Base-by-base conservation (phyloP, 2,329 filamentous ascomycete species). In the Penicillium sp. region DNA sequence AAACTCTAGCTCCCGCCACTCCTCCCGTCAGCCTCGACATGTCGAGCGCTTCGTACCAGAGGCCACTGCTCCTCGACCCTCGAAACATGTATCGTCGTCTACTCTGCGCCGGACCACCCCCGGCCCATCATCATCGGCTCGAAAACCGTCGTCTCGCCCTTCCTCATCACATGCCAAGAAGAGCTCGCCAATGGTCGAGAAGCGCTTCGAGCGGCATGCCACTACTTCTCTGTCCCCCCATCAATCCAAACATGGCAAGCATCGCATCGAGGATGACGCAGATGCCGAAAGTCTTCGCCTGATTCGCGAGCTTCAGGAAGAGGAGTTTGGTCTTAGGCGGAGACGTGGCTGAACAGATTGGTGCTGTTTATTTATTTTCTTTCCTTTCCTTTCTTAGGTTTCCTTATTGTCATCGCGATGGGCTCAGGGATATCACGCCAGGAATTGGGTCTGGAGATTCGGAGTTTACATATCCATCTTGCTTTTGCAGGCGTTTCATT, bases 261-360 rank as follows among this genome's bases (percentile, higher is more conserved):
- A 69, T 45, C 68, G 73, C 7, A 43, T 55, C 43, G 71, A 76
- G 17, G 67, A 69, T 31, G 73, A 73, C 22, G 68, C 73, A 8
- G 78, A 81, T 63, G 72, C 73, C 7, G 78, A 80, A 57, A 80
- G 76, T 54, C 63, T 80, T 61, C 75, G 73, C 52, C 62, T 80
- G 49, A 80, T 80, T 50, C 74, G 76, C 58, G 76, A 79, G 66
- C 63, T 81, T 35, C 78, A 80, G 59, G 78, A 79, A 63, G 74
- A 78, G 57, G 78, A 81, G 28, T 79, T 79, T 54, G 76, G 78
- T 22, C 67, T 81, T 52, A 72, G 78, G 43, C 74, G 75, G 67
- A 71, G 76, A 54, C 63, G 63, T 25, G 61, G 63, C 37, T 65
- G 7, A 43, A 38, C 43, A 20, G 20, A 14, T 35, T 15, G 31